A percentile compares a stretch with the other conserved stretches of the same genome.
Evolutionary conservation across 768 basidiomycete species (phyloP).

Genomic region (Neoboletus magnificus): DNA sequence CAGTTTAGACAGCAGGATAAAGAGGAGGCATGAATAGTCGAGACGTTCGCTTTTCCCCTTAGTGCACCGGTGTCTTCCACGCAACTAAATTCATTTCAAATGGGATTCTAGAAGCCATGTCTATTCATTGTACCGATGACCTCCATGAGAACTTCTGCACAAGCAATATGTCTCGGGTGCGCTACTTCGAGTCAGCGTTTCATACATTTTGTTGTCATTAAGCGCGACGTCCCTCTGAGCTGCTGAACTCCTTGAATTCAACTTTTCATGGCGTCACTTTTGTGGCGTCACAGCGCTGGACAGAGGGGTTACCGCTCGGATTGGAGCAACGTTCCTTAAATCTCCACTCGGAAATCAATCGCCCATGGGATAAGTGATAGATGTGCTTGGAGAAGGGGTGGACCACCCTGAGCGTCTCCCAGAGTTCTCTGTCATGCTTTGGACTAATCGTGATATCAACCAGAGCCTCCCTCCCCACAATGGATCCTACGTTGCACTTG

Average conservation of each 20-base stretch:
- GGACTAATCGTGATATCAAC: not conserved
- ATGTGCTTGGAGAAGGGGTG: too few species aligned
- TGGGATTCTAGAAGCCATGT: not conserved
- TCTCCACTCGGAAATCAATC: too few species aligned
- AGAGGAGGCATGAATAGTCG: constrained; percentile 9
- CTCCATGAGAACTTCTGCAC: not conserved
- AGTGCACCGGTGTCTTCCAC: not conserved
- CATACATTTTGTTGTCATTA: constrained; percentile 30
- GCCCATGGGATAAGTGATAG: too few species aligned
- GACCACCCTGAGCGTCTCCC: not conserved
- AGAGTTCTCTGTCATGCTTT: not conserved
- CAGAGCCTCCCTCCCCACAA: not conserved
- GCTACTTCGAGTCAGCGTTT: not conserved
- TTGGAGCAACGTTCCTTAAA: too few species aligned
- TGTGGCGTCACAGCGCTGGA: constrained; percentile 14
- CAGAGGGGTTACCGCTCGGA: too few species aligned
- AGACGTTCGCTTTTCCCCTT: not conserved
- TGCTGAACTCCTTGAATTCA: constrained; percentile 38
- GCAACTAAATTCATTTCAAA: not conserved
- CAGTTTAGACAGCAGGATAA: constrained; percentile 40
- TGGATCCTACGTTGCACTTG: too few species aligned
- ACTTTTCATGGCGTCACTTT: constrained; percentile 26
- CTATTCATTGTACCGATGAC: not conserved
- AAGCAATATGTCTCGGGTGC: not conserved
- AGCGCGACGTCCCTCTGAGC: constrained; percentile 38